These are phyloP conservation scores for Populus pruinosa DNA, from an alignment of 345 rosid species.

Conservation along the genomic window DNA sequence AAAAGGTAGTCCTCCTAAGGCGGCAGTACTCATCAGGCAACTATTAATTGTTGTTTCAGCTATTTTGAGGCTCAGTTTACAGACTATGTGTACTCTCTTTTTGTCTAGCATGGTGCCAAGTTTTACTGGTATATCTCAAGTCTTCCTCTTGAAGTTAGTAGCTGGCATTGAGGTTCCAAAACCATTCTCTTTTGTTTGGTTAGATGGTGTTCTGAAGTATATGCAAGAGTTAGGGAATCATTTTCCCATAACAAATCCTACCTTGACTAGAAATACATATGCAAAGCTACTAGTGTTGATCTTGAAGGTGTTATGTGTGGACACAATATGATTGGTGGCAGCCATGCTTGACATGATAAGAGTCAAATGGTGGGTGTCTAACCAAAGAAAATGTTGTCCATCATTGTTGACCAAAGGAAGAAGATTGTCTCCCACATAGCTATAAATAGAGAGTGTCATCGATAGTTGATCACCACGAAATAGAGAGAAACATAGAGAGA, in stretches of 20 bases:
- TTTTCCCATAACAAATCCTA: conserved; percentile 45
- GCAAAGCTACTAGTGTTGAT: conserved; percentile 63
- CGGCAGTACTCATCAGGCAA: conserved; percentile 64
- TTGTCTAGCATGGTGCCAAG: conserved; percentile 41
- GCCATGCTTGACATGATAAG: no score
- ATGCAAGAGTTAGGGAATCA: conserved; percentile 70
- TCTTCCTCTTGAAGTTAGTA: conserved; percentile 56
- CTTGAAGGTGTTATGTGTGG: no score
- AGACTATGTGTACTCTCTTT: conserved; percentile 30
- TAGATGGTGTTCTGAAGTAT: conserved; percentile 76
- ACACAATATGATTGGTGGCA: no score
- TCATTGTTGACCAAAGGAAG: no score
- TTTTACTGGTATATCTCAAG: conserved; percentile 45
- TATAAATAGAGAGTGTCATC: no score
- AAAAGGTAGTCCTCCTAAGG: conserved; percentile 53
- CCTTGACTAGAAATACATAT: conserved; percentile 38
- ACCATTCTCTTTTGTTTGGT: conserved; percentile 60
- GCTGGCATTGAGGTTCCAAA: conserved; percentile 39
- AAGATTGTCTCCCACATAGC: no score
- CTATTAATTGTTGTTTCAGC: conserved; percentile 69
- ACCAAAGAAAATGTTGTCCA: no score
- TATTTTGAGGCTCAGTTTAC: conserved; percentile 59
- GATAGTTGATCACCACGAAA: no score
- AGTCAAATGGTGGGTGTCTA: no score
- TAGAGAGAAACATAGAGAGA: no score